Evolutionary conservation across 306 rosid species (phyloP).

Genomic region (Vachellia collinsii): DNA sequence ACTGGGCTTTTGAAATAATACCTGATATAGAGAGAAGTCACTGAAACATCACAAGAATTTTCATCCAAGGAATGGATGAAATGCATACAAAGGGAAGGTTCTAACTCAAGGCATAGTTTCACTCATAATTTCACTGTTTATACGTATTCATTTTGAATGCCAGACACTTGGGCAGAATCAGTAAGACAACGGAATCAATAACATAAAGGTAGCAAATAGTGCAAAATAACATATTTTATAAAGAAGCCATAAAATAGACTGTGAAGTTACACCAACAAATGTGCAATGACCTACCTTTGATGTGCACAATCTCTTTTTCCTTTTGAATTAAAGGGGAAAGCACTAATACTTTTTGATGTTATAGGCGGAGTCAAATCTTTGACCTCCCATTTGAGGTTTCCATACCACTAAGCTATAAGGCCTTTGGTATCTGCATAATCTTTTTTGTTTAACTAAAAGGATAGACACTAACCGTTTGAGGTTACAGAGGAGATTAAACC

Average conservation of each 20-base stretch:
- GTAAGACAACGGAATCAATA: conserved; percentile 1
- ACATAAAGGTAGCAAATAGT: not conserved
- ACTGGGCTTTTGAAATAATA: not conserved
- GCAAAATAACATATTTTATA: not conserved
- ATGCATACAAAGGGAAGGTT: not conserved
- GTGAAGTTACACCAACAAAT: not conserved
- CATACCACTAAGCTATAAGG: no score
- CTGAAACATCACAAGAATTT: not conserved
- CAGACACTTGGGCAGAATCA: not conserved
- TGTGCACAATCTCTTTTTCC: not conserved
- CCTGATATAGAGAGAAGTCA: not conserved
- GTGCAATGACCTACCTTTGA: not conserved
- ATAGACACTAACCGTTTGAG: no score
- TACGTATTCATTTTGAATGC: conserved; percentile 19
- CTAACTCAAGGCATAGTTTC: no score
- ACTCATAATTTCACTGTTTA: no score
- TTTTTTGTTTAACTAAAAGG: no score
- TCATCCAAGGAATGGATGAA: not conserved
- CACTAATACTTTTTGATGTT: no score
- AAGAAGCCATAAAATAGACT: not conserved
- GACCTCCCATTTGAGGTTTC: no score
- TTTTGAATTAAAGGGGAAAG: no score
- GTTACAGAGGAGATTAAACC: no score
- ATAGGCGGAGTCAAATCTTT: no score
- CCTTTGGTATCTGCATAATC: no score